Evolutionary conservation across 2,329 filamentous ascomycete genomes (phyloP).

Genomic region (Alternaria longipes): DNA sequence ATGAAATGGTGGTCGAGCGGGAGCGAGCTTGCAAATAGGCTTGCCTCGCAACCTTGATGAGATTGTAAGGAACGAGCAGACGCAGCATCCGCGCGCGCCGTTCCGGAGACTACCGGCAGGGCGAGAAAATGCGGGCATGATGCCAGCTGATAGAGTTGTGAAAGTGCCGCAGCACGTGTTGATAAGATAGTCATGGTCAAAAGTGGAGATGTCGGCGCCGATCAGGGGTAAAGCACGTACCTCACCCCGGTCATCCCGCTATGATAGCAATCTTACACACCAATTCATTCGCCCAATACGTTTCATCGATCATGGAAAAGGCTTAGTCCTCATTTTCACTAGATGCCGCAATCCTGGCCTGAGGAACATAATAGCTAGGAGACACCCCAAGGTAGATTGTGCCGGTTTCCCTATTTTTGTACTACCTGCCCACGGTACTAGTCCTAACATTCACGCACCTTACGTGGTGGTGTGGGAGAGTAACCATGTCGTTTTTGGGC

Average conservation of each 20-base stretch:
- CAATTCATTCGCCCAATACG: constrained; percentile 13
- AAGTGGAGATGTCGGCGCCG: constrained; percentile 13
- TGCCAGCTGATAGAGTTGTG: not conserved
- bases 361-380: constrained; percentile 14
- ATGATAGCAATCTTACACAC: constrained; percentile 10
- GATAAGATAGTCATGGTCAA: constrained; percentile 12
- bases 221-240: constrained; percentile 22
- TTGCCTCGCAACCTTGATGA: not conserved
- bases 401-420: constrained; percentile 11
- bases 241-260: not conserved
- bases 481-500: constrained; percentile 20
- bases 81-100: not conserved
- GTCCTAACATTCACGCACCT: constrained; percentile 6
- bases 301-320: constrained; percentile 11
- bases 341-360: constrained; percentile 5
- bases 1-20: not conserved
- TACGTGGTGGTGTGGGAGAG: constrained; percentile 13
- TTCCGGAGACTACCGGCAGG: not conserved
- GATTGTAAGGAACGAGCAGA: not conserved
- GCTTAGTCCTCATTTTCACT: constrained; percentile 6
- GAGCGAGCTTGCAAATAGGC: not conserved
- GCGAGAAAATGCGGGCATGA: not conserved
- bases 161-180: constrained; percentile 1
- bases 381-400: constrained; percentile 2
- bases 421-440: constrained; percentile 8